Conservation (phyloP, 441 rosid genomes). For the Brassica balearica region DNA sequence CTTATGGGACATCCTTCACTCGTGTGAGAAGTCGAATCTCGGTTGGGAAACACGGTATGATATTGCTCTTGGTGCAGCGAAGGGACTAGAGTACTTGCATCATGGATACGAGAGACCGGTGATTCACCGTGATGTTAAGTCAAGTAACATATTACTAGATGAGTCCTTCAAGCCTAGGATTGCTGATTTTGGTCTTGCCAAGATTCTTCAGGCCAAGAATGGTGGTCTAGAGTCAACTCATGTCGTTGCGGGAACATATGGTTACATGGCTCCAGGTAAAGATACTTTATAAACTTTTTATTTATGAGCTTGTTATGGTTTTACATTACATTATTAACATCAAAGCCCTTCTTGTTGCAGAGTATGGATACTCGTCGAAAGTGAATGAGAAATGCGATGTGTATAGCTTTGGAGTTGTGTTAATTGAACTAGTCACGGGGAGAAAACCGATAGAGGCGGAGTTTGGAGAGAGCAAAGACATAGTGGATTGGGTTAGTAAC, state of each 20-base stretch:
- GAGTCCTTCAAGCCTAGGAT: conserved; percentile 91
- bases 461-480: conserved; percentile 81
- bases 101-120: conserved; percentile 80
- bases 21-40: conserved; percentile 63
- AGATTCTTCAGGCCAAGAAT: conserved; percentile 64
- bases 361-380: conserved; percentile 82
- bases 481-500: conserved; percentile 79
- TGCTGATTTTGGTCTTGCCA: conserved; percentile 96
- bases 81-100: conserved; percentile 91
- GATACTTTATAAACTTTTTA: not conserved
- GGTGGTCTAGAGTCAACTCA: conserved; percentile 65
- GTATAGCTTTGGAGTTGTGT: conserved; percentile 86
- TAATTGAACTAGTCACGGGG: conserved; percentile 90
- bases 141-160: conserved; percentile 89
- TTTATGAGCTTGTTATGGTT: conserved; percentile 6
- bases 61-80: conserved; percentile 85
- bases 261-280: conserved; percentile 98
- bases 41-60: conserved; percentile 91
- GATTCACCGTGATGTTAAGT: conserved; percentile 91
- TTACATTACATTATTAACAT: not conserved
- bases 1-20: conserved; percentile 85
- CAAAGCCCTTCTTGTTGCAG: conserved; percentile 47
- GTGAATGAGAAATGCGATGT: conserved; percentile 92
- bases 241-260: conserved; percentile 78
- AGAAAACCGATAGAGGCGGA: conserved; percentile 79